These are phyloP conservation scores for Conringia planisiliqua DNA, from an alignment of 345 rosid species.

Conservation along the genomic window DNA sequence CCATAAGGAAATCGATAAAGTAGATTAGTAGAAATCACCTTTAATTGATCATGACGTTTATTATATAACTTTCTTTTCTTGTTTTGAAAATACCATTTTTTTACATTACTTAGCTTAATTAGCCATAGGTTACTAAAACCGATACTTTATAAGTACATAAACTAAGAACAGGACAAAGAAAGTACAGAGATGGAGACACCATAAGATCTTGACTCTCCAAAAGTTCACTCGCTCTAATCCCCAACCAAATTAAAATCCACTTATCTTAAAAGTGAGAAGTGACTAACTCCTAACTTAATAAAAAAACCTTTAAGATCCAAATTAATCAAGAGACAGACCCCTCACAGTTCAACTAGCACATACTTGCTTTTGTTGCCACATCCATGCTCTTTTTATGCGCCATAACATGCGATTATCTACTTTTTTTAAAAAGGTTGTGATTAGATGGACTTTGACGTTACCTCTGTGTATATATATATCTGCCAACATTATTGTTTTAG, in stretches of 20 bases:
- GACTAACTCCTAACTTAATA: slow-evolving; percentile 19
- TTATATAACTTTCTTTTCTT: background rate
- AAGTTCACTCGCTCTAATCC: slow-evolving; percentile 6
- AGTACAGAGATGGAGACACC: slow-evolving; percentile 28
- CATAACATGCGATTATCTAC: background rate
- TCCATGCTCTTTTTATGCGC: background rate
- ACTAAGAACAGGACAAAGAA: slow-evolving; percentile 5
- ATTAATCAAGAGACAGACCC: background rate
- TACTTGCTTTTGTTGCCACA: slow-evolving; percentile 16
- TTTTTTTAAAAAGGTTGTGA: background rate
- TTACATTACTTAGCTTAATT: background rate
- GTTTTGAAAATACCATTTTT: background rate
- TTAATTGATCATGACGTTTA: background rate
- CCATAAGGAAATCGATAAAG: background rate
- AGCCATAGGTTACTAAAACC: background rate
- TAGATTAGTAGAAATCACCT: background rate
- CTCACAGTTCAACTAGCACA: background rate
- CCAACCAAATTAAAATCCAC: slow-evolving; percentile 9
- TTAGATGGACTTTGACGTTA: slow-evolving; percentile 7
- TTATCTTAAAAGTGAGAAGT: slow-evolving; percentile 19
- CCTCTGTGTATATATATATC: background rate
- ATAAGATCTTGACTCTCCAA: slow-evolving; percentile 8
- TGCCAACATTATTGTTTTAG: background rate
- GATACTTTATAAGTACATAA: background rate
- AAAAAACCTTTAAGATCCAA: background rate